Conservation (phyloP, 768 basidiomycete species). For the Pleurotus djamor region DNA sequence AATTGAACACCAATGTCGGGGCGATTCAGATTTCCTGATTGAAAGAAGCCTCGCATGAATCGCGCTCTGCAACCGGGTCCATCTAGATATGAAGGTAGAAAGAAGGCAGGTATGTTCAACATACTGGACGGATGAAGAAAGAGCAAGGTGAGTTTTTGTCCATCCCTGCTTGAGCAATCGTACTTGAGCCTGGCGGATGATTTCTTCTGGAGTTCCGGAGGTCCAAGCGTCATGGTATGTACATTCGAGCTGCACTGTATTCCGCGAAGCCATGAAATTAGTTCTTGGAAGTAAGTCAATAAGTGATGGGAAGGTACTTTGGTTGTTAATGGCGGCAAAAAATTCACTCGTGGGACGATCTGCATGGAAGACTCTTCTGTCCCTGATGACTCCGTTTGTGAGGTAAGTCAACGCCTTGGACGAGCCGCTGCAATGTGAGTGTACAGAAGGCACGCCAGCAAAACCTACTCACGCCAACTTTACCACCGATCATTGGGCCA, state of each 20-base stretch:
- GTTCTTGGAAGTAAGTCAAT: no score
- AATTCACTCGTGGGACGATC: neutral
- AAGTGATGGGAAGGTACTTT: neutral
- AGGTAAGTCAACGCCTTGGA: conserved; percentile 22
- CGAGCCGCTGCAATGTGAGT: no score
- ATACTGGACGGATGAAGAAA: neutral
- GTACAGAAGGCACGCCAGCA: no score
- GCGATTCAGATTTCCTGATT: conserved; percentile 11
- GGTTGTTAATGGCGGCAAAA: neutral
- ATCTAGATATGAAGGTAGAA: neutral
- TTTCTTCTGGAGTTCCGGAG: neutral
- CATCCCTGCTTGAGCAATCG: neutral
- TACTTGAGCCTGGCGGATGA: neutral
- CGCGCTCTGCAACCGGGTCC: conserved; percentile 24
- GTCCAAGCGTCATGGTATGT: neutral
- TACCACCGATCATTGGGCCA: neutral
- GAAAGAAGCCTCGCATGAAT: conserved; percentile 37
- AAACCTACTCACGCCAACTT: neutral
- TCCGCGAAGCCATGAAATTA: neutral
- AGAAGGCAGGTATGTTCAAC: neutral
- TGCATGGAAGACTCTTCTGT: conserved; percentile 12
- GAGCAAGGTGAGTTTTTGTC: neutral
- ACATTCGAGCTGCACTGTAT: neutral
- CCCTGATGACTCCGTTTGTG: conserved; percentile 35
- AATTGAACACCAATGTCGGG: conserved; percentile 26